Base-by-base conservation (phyloP, 305 asterid genomes). In the Rubia peregrina region DNA sequence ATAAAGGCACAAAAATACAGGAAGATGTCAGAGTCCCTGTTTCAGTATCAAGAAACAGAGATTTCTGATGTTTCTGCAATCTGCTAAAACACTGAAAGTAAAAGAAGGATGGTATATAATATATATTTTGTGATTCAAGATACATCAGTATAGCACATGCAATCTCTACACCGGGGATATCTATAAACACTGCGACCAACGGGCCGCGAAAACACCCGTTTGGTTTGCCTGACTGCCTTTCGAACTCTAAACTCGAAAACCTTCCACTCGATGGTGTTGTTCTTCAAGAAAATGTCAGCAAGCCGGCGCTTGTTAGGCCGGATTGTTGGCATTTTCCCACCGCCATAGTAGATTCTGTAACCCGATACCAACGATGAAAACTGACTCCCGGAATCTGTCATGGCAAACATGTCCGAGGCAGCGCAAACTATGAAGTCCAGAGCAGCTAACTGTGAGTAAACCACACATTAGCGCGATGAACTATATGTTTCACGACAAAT, bases 371-470 rank as follows among this genome's bases (percentile, higher is more conserved):
- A 77, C 30, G 98, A 94, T 38, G 98, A 91, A 80, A 94, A 88
- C 70, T 91, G 98, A 76, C 98, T 94, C 42, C 99, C 99, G 0
- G 98, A 90, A 80, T 94, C 99, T 33, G 99, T 94, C 97, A 91
- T 94, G 77, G 97, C 91, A 76, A 94, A 94, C 65, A 85, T 81
- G 76, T 94, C 97, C 48, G 98, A 84, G 65, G 96, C 98, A 1
- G 96, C 80, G 87, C 96, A 91, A 66, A 75, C 97, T 73, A 94
- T 86, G 81, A 94, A 94, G 84, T 94, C 99, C 78, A 94, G 82
- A 0, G 96, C 97, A 13, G 99, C 99, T 86, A 91, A 80, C 99
- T 94, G 95, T 88, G 81, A 68, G n/a, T 48, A 21, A 57, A 4
- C n/a, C n/a, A 8, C 6, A 13, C 42, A 49, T 16, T 6, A 56